Conservation (phyloP, 208 protist genomes). For the Entamoeba moshkovskii region DNA sequence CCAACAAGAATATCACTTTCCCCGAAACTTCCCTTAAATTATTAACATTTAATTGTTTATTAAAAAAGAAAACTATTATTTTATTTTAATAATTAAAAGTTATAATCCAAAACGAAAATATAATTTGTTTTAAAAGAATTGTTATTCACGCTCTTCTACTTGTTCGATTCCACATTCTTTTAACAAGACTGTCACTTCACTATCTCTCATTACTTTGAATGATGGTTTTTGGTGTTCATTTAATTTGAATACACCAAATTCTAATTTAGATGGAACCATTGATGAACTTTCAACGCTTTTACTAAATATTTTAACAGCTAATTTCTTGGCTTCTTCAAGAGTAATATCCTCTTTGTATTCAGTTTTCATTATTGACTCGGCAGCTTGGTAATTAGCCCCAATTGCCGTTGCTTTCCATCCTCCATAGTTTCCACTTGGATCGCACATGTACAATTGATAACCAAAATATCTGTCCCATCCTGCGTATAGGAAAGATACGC, state of each 20-base stretch:
- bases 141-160: no score
- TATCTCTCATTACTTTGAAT: no score
- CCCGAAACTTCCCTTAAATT: no score
- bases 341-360: slow-evolving; percentile 22
- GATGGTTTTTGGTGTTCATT: not conserved
- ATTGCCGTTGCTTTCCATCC: slow-evolving; percentile 32
- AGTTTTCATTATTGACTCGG: not conserved
- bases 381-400: not conserved
- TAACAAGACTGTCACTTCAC: no score
- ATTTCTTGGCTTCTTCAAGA: slow-evolving; percentile 7
- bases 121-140: no score
- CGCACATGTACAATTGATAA: slow-evolving; percentile 21
- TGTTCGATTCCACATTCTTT: no score
- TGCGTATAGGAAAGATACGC: slow-evolving; percentile 29
- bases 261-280: slow-evolving; percentile 4
- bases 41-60: no score
- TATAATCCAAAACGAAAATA: no score
- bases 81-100: no score
- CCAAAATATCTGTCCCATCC: slow-evolving; percentile 23
- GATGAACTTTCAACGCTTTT: slow-evolving; percentile 22
- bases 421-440: slow-evolving; percentile 26
- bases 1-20: no score
- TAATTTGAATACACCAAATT: not conserved
- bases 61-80: no score
- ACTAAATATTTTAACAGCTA: slow-evolving; percentile 20